Evolutionary conservation across 129 eudicot species (phyloP), one percentile per base, ranked within the genome.

Genomic region (Flaveria bidentis): DNA sequence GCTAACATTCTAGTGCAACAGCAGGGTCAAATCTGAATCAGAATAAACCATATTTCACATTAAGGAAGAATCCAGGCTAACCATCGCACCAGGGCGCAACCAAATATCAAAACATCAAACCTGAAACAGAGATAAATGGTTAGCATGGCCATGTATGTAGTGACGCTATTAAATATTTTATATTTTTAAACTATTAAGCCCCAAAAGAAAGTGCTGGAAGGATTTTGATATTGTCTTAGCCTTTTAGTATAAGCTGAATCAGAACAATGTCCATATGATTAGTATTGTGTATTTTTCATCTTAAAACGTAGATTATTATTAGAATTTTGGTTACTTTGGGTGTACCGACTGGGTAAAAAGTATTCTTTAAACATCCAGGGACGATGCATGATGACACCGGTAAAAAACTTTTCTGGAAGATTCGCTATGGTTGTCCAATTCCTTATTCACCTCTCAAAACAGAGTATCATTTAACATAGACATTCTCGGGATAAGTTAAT

Each of bases 81-180:
- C 81, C n/a, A 13, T 49, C 69, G 68, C 60, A 17, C 8, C 36
- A 49, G 53, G 53, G 17, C 6, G n/a, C 15, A 26, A 6, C 61
- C 46, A 33, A 60, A 22, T 6, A 23, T 63, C 22, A 13, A 22
- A 55, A 20, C 74, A 41, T 67, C 30, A 78, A 60, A 72, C 83
- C 83, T 72, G 73, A 72, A 79, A 72, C 36, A 13, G 25, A 14
- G 47, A 64, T 8, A 41, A 49, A n/a, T 72, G 18, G 66, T 76
- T 17, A 66, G 23, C 36, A n/a, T 8, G 47, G 33, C 6, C 50
- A 14, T 0, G 47, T 20, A 1, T 6, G 11, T 9, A 45, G 11
- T 45, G 49, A 45, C 49, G 3, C 49, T 2, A 49, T 17, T 2
- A 4, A 49, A 13, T 4, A 13, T 49, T 28, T 0, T 28, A 47